phyloP scores from a whole-genome alignment of 1,284 basidiomycete species.

The Marasmius sp. region DNA sequence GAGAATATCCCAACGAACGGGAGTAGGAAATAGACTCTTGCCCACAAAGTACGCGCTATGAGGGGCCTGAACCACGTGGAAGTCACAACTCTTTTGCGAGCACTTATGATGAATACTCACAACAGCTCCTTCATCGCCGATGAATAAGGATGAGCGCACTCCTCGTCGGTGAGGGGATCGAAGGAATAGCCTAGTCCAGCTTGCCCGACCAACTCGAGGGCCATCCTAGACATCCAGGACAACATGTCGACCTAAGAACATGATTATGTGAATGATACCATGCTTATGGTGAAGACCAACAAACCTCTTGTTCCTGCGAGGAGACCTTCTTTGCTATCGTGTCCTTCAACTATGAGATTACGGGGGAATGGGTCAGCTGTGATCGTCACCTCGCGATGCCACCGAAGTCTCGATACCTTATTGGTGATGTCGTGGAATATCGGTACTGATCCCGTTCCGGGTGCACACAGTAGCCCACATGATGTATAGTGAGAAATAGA shows the following conservation, averaged over 20 bases:
- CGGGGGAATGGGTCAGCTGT: background rate
- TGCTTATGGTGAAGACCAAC: background rate
- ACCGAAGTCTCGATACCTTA: background rate
- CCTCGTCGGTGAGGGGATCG: constrained; percentile 28
- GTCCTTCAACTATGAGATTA: background rate
- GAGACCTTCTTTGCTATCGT: background rate
- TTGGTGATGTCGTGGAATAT: constrained; percentile 7
- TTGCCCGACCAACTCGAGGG: constrained; percentile 27
- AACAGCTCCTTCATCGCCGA: constrained; percentile 26
- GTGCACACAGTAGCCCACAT: too few relatives aligned
- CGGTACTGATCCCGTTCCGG: constrained; percentile 1
- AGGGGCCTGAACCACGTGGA: too few relatives aligned
- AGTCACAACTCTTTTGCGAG: too few relatives aligned
- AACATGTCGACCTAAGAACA: constrained; percentile 10
- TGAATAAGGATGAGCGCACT: constrained; percentile 27
- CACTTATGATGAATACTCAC: constrained; percentile 11
- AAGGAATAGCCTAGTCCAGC: constrained; percentile 41
- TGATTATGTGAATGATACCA: background rate
- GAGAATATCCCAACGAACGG: too few relatives aligned
- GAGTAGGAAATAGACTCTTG: too few relatives aligned
- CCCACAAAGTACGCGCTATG: too few relatives aligned
- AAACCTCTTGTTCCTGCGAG: background rate
- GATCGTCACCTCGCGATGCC: too few relatives aligned
- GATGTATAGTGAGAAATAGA: background rate
- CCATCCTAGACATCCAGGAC: constrained; percentile 16